Evolutionary conservation across 352 stramenopile species (phyloP).

Genomic region (Pythium angustatum): DNA sequence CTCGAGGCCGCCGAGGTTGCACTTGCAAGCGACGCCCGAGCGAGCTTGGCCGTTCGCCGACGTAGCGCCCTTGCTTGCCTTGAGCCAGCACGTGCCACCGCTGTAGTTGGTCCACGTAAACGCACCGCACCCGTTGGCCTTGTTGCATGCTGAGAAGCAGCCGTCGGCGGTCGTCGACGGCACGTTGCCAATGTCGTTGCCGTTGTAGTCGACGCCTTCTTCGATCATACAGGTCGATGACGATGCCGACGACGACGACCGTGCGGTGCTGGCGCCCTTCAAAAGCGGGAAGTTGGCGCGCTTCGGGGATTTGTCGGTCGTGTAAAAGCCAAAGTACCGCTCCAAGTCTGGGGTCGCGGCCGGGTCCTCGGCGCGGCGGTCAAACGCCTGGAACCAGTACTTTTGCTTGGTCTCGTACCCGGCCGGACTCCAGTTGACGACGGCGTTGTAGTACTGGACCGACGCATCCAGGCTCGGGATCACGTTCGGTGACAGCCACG

Average conservation of each 20-base stretch:
- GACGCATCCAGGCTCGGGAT: slow-evolving; percentile 24
- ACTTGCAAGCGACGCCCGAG: slow-evolving; percentile 15
- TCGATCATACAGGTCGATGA: slow-evolving; percentile 11
- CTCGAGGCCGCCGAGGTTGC: slow-evolving; percentile 18
- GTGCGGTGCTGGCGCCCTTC: not conserved
- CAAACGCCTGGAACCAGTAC: slow-evolving; percentile 48
- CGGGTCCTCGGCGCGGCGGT: slow-evolving; percentile 34
- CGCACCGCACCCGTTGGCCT: slow-evolving; percentile 10
- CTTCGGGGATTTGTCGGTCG: slow-evolving; percentile 28
- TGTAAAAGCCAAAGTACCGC: slow-evolving; percentile 40
- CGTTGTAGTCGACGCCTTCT: slow-evolving; percentile 11
- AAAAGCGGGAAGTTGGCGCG: slow-evolving; percentile 24
- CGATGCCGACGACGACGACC: slow-evolving; percentile 7
- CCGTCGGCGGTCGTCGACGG: not conserved
- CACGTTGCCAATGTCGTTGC: slow-evolving; percentile 14
- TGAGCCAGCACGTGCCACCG: slow-evolving; percentile 36
- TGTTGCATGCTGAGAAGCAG: slow-evolving; percentile 16
- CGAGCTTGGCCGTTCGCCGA: not conserved
- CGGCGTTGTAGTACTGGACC: slow-evolving; percentile 33
- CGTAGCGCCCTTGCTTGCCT: slow-evolving; percentile 9
- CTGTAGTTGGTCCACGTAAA: slow-evolving; percentile 26
- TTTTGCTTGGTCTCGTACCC: slow-evolving; percentile 24
- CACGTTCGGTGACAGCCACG: slow-evolving; percentile 21
- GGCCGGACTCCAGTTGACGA: slow-evolving; percentile 33
- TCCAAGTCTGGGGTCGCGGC: slow-evolving; percentile 25